Conservation (phyloP, 2,329 filamentous ascomycete species). For the Colletotrichum tropicale region DNA sequence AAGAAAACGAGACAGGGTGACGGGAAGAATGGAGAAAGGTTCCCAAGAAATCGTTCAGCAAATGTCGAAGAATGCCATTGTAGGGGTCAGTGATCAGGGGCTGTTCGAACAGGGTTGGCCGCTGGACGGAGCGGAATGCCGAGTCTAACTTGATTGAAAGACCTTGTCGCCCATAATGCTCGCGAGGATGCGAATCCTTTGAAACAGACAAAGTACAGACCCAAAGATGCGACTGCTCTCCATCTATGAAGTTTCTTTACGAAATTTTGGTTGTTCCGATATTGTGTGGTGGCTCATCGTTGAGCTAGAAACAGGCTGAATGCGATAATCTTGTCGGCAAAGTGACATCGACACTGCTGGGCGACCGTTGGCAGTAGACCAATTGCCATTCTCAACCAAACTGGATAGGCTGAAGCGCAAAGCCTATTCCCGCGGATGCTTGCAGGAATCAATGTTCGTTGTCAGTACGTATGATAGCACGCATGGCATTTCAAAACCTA, state of each 20-base stretch:
- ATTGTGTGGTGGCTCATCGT: not conserved
- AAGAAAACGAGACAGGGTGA: not conserved
- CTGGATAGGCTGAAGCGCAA: not conserved
- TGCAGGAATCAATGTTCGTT: not conserved
- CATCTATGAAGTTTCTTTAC: not conserved
- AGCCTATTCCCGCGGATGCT: not conserved
- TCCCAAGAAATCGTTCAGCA: constrained; percentile 1
- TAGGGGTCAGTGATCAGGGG: not conserved
- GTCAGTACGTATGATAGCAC: not conserved
- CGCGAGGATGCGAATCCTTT: not conserved
- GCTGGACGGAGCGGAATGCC: constrained; percentile 21
- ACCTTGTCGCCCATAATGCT: not conserved
- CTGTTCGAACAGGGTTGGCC: not conserved
- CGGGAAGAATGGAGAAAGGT: not conserved
- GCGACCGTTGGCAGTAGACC: not conserved
- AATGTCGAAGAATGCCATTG: constrained; percentile 6
- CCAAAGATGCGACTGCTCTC: not conserved
- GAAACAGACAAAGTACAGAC: not conserved
- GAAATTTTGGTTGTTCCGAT: not conserved
- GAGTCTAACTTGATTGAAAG: constrained; percentile 16
- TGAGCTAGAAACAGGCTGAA: constrained; percentile 1
- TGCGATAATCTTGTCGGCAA: not conserved
- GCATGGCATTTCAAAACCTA: not conserved
- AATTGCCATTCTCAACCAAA: not conserved
- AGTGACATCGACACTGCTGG: not conserved